Base-by-base conservation (phyloP, 768 basidiomycete species). In the Naematelia encephala region DNA sequence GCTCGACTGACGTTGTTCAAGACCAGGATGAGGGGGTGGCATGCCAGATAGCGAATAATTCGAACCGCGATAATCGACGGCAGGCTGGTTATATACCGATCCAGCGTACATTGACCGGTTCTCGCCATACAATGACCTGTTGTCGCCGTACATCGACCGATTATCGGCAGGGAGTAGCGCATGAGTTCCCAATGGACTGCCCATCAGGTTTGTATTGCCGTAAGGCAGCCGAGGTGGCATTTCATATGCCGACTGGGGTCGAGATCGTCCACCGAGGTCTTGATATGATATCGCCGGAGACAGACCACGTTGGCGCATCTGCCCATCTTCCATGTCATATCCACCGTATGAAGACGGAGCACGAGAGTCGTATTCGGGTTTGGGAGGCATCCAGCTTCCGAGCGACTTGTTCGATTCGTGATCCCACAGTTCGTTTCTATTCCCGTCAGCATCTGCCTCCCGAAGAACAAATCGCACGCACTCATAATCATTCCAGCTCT, bases 401-500 rank as follows among this genome's bases (percentile, higher is more conserved):
- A 92, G 90, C 61, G 90, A 91, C 77, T 94, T 91, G 69, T 93
- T 93, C 0, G 90, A 92, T 65, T 94, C 92, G 77, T 92, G 91
- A 73, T 96, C 92, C 92, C 92, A 97, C 11, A 96, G 84, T 76
- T 94, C 92, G 70, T 93, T 96, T 87, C 88, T 90, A 63, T 66
- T 61, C 27, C 60, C 58, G 57, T 77, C 74, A 63, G 50, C 54
- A 13, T 27, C 3, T 10, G 13, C 16, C 39, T 42, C 13, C 3
- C 22, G 13, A 23, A 8, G 5, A 5, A 50, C 46, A 43, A 42
- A 27, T 34, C 34, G 23, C 47, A 52, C 54, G 81, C 85, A 66
- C 77, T 91, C 90, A 69, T 94, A 96, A 66, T 96, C 92, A 59
- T 85, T 90, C 94, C 96, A 98, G 0, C 88, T 90, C 80, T 97